A percentile compares a stretch with the other conserved stretches of the same genome.
Evolutionary conservation across 768 basidiomycete genomes (phyloP).

Genomic region (Tylopilus felleus): DNA sequence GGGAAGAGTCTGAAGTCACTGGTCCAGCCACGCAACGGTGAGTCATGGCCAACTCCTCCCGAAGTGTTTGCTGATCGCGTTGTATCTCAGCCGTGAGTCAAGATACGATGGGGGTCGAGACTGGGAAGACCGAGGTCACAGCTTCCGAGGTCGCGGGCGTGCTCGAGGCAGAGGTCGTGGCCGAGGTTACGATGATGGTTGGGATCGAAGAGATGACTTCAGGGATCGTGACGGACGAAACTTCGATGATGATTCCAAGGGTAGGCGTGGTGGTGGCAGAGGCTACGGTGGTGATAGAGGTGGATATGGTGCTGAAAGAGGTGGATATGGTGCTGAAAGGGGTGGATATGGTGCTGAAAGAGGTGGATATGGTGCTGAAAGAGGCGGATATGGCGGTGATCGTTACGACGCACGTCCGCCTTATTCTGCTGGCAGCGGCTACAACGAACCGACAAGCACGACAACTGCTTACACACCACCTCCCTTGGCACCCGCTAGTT

Average conservation of each 20-base stretch:
- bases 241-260: slow-evolving; percentile 37
- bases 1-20: slow-evolving; percentile 65
- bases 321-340: slow-evolving; percentile 42
- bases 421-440: slow-evolving; percentile 24
- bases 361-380: slow-evolving; percentile 35
- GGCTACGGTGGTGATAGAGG: slow-evolving; percentile 39
- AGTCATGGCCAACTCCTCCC: slow-evolving; percentile 1
- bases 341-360: slow-evolving; percentile 37
- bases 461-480: slow-evolving; percentile 26
- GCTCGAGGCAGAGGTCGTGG: slow-evolving; percentile 42
- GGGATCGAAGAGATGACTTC: slow-evolving; percentile 45
- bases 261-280: slow-evolving; percentile 37
- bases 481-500: slow-evolving; percentile 13
- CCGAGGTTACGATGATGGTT: slow-evolving; percentile 37
- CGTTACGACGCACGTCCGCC: slow-evolving; percentile 43
- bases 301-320: slow-evolving; percentile 42
- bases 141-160: slow-evolving; percentile 38
- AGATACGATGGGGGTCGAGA: slow-evolving; percentile 42
- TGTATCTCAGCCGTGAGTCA: slow-evolving; percentile 25
- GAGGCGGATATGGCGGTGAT: slow-evolving; percentile 43
- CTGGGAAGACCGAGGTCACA: slow-evolving; percentile 42
- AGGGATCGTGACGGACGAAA: slow-evolving; percentile 35
- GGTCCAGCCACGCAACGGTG: slow-evolving; percentile 46
- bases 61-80: slow-evolving; percentile 2
- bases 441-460: slow-evolving; percentile 26